A percentile compares a stretch with the other conserved stretches of the same genome.
Evolutionary conservation across 2,329 filamentous ascomycete species (phyloP).

Genomic region (Aspergillus sp.): DNA sequence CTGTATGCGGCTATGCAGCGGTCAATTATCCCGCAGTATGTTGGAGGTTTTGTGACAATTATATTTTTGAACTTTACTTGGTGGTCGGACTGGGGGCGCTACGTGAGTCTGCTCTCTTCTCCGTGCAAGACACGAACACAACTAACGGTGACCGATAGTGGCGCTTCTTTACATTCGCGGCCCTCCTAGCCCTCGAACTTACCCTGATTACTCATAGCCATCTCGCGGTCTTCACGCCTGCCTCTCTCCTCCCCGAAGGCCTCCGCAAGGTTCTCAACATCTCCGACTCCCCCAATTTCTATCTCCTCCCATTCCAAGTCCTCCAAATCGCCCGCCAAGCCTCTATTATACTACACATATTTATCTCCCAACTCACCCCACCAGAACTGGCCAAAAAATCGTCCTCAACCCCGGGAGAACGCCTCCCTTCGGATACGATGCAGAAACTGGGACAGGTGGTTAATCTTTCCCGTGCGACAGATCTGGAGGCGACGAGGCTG

Average conservation of each 20-base stretch:
- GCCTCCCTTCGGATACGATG: conserved; percentile 42
- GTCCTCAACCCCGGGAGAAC: conserved; percentile 23
- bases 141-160: conserved; percentile 27
- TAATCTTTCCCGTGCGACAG: conserved; percentile 51
- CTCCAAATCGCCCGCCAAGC: conserved; percentile 68
- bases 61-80: conserved; percentile 34
- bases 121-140: conserved; percentile 18
- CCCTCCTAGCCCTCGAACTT: conserved; percentile 52
- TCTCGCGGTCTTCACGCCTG: conserved; percentile 31
- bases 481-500: conserved; percentile 63
- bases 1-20: conserved; percentile 58
- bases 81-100: conserved; percentile 39
- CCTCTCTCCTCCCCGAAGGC: conserved; percentile 22
- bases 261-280: conserved; percentile 27
- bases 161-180: conserved; percentile 48
- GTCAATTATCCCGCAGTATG: conserved; percentile 33
- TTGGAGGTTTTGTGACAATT: conserved; percentile 30
- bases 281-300: conserved; percentile 42
- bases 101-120: conserved; percentile 31
- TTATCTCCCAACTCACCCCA: conserved; percentile 72
- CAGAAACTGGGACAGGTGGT: conserved; percentile 64
- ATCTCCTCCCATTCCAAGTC: conserved; percentile 72
- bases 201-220: conserved; percentile 49
- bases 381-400: conserved; percentile 44
- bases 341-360: conserved; percentile 73